Evolutionary conservation across 768 basidiomycete species (phyloP).

Genomic region (Atractiella rhizophila): DNA sequence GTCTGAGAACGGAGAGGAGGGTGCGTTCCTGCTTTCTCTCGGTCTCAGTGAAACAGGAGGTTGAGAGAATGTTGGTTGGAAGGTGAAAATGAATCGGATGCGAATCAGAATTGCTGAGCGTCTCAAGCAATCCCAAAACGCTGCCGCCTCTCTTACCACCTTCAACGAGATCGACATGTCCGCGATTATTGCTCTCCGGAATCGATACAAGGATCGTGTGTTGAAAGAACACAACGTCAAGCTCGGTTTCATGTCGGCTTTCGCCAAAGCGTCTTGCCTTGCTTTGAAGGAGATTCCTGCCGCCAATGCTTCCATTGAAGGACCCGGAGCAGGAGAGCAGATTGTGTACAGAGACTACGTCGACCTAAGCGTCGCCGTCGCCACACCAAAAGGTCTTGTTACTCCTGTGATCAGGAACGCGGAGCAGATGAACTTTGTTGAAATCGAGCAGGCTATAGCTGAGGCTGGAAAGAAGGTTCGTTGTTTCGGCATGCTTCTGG

Average conservation of each 20-base stretch:
- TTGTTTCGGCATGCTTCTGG: not conserved
- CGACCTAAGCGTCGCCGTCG: slow-evolving; percentile 84
- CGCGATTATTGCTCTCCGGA: slow-evolving; percentile 70
- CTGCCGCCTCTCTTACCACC: slow-evolving; percentile 83
- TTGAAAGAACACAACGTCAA: slow-evolving; percentile 83
- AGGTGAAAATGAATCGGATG: slow-evolving; percentile 99
- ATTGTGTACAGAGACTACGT: slow-evolving; percentile 81
- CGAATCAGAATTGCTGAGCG: slow-evolving; percentile 87
- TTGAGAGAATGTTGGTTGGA: not conserved
- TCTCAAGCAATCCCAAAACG: slow-evolving; percentile 90
- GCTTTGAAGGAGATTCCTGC: slow-evolving; percentile 76
- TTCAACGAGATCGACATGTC: slow-evolving; percentile 99
- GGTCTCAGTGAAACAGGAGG: not conserved
- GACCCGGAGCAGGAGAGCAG: slow-evolving; percentile 33
- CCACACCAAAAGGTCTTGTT: slow-evolving; percentile 89
- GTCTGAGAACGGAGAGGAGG: slow-evolving; percentile 60
- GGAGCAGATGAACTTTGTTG: slow-evolving; percentile 59
- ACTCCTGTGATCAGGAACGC: slow-evolving; percentile 84
- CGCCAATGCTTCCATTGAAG: slow-evolving; percentile 84
- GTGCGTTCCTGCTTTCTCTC: slow-evolving; percentile 25
- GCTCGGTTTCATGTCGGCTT: slow-evolving; percentile 94
- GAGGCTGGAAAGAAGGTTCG: slow-evolving; percentile 54
- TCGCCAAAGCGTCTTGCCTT: slow-evolving; percentile 59
- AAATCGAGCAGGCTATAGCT: slow-evolving; percentile 81
- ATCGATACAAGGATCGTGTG: slow-evolving; percentile 73